Percentiles rank a stretch among this genome's conserved stretches.
phyloP scores from a whole-genome alignment of 306 rosid species.

The Prosopis cineraria region DNA sequence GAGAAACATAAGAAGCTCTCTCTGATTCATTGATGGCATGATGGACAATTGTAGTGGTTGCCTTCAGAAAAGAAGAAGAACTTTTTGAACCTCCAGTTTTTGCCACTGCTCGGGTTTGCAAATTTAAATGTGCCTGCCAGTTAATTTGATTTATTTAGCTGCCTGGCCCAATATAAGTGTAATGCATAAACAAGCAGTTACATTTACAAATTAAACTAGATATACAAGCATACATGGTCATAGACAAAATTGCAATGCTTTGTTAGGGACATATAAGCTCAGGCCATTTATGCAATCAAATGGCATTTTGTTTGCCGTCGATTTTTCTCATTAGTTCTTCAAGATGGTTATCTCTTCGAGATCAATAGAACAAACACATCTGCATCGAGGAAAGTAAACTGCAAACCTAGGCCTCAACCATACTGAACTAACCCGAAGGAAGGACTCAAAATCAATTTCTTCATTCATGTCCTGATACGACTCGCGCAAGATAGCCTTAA shows the following conservation, averaged over 20 bases:
- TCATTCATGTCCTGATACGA: constrained; percentile 51
- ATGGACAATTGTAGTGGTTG: constrained; percentile 86
- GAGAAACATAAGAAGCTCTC: constrained; percentile 93
- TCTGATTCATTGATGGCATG: constrained; percentile 93
- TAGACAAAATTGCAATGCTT: constrained; percentile 9
- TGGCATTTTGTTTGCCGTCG: background rate
- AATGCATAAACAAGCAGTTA: constrained; percentile 5
- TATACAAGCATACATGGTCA: background rate
- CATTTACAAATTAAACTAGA: constrained; percentile 12
- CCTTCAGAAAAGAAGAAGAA: constrained; percentile 91
- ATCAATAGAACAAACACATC: background rate
- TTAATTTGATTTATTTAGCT: constrained; percentile 35
- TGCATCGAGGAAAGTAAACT: background rate
- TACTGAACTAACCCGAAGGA: constrained; percentile 69
- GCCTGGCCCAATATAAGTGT: constrained; percentile 23
- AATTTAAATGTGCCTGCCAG: constrained; percentile 73
- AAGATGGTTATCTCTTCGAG: background rate
- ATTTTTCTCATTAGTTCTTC: background rate
- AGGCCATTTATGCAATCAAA: constrained; percentile 25
- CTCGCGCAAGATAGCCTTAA: constrained; percentile 55
- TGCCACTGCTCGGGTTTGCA: constrained; percentile 59
- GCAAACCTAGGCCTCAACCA: background rate
- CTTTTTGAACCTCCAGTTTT: constrained; percentile 71
- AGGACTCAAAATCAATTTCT: constrained; percentile 88
- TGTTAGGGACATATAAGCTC: background rate